Percentiles rank a stretch among this genome's conserved stretches.
Evolutionary conservation across 441 rosid species (phyloP).

Genomic region (Omphalea diandra): DNA sequence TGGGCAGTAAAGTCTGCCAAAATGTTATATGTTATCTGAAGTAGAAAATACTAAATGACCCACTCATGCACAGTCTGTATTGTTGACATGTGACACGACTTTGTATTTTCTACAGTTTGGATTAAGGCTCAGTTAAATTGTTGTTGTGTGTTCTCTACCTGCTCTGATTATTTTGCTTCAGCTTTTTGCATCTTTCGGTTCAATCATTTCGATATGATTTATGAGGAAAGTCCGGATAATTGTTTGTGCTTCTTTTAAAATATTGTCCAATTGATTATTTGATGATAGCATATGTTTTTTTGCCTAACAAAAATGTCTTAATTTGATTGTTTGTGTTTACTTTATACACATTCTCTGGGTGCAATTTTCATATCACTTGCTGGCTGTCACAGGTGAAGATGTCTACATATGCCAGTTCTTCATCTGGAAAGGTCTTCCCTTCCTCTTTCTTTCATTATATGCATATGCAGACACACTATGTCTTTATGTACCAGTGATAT

Average conservation of each 20-base stretch:
- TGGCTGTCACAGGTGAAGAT: conserved; percentile 54
- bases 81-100: background rate
- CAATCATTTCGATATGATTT: background rate
- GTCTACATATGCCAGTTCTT: conserved; percentile 36
- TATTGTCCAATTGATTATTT: background rate
- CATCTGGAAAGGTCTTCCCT: conserved; percentile 48
- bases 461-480: background rate
- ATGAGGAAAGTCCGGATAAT: background rate
- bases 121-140: background rate
- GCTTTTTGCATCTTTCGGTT: background rate
- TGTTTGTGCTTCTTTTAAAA: conserved; percentile 5
- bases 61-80: too few species aligned
- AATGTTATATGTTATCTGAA: background rate
- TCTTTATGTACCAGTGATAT: background rate
- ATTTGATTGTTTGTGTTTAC: background rate
- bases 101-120: background rate
- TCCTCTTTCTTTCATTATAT: background rate
- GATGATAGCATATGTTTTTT: background rate
- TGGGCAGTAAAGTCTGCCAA: background rate
- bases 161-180: background rate
- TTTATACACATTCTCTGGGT: background rate
- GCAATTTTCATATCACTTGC: conserved; percentile 10
- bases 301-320: background rate
- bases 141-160: background rate
- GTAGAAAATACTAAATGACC: background rate